Evolutionary conservation across 148 eudicot species (phyloP), one percentile per base, ranked within the genome.

Genomic region (Nepenthes gracilis): DNA sequence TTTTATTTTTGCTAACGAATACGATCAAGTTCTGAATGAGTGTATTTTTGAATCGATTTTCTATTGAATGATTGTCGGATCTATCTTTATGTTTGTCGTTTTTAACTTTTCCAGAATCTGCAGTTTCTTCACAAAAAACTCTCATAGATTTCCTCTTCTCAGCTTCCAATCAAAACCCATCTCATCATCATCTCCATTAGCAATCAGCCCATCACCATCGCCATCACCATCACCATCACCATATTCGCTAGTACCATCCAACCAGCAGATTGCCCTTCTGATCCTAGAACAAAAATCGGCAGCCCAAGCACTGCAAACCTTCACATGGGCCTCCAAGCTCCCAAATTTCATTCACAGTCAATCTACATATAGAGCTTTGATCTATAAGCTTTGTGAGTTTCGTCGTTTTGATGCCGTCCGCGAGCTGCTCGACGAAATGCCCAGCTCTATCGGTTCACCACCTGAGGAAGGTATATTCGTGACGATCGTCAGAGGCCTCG

Each of bases 241-340:
- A 51, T 77, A 72, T 34, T 40, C 71, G 2, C 80, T 76, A 14
- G 69, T 77, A 1, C 96, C 96, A 60, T 79, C 80, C 55, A 82
- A 80, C 54, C 58, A 81, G 9, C 82, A 89, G 68, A 86, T 93
- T 67, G 49, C 83, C 71, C 84, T 72, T 59, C 79, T 93, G 38
- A 79, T 93, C 33, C 64, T 81, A 47, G 96, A 89, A 10, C 92
- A 86, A 62, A 84, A 76, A 61, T 72, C 92, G 32, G 23, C 88
- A 11, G 43, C 70, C 2, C 73, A 79, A 76, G 88, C 91, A 34
- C 76, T 93, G 59, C 66, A 84, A 66, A 93, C 97, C 53, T 93
- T 93, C 72, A 74, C 68, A 83, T 89, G 99, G 99, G 99, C 99
- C 33, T 82, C 96, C 14, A 76, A 76, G 35, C 57, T 89, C 59